A percentile compares a stretch with the other conserved stretches of the same genome.
phyloP scores from a whole-genome alignment of 495 filamentous ascomycete genomes.

The Evansstolkia leycettana region DNA sequence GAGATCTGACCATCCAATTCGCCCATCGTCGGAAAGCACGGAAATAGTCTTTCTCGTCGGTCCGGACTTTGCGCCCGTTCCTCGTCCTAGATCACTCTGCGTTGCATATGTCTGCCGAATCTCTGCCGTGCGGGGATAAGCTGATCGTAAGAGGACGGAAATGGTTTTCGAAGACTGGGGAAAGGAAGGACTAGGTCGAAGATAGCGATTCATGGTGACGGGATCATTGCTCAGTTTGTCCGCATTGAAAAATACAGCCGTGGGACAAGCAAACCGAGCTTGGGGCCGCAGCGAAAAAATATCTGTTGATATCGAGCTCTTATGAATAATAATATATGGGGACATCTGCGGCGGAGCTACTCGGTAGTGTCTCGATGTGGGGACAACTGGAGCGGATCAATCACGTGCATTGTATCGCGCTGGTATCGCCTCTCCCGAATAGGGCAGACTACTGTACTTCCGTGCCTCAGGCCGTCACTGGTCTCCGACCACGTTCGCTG shows the following conservation, averaged over 20 bases:
- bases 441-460: too few species aligned
- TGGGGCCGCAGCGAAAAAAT: too few species aligned
- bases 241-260: conserved; percentile 1
- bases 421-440: too few species aligned
- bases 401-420: too few species aligned
- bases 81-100: conserved; percentile 28
- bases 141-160: conserved; percentile 8
- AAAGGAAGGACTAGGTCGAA: conserved; percentile 10
- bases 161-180: conserved; percentile 2
- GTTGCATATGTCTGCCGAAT: conserved; percentile 39
- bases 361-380: too few species aligned
- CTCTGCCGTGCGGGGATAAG: conserved; percentile 14
- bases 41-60: conserved; percentile 53
- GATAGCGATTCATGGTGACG: conserved; percentile 13
- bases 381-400: too few species aligned
- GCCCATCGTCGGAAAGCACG: conserved; percentile 68
- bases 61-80: conserved; percentile 10
- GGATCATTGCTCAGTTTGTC: conserved; percentile 7
- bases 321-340: too few species aligned
- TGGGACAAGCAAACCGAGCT: too few species aligned
- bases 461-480: too few species aligned
- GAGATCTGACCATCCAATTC: conserved; percentile 68
- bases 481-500: conserved; percentile 23
- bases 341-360: too few species aligned
- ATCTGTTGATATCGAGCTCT: too few species aligned